phyloP scores from a whole-genome alignment of 2,329 filamentous ascomycete species.

The Cladosporium halotolerans region DNA sequence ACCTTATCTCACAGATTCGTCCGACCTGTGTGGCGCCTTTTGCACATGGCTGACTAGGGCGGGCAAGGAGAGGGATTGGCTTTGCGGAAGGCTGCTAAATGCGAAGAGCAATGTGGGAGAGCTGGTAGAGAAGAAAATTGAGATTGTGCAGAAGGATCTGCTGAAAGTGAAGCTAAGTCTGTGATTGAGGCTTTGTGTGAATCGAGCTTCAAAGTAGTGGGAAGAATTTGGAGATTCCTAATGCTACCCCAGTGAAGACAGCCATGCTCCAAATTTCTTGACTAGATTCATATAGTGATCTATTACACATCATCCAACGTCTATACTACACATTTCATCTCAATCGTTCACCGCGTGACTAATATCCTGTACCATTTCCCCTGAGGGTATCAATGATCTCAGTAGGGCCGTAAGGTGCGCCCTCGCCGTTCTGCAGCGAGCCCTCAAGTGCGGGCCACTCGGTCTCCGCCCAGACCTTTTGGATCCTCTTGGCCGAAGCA shows the following conservation, averaged over 20 bases:
- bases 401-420: not conserved
- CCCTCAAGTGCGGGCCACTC: slow-evolving; percentile 8
- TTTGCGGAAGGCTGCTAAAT: slow-evolving; percentile 32
- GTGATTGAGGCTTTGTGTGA: not conserved
- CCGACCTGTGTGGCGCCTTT: slow-evolving; percentile 28
- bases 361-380: slow-evolving; percentile 6
- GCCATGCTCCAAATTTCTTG: no score
- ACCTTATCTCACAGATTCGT: slow-evolving; percentile 24
- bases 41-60: slow-evolving; percentile 30
- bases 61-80: slow-evolving; percentile 30
- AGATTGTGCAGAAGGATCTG: slow-evolving; percentile 31
- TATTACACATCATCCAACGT: no score
- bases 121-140: slow-evolving; percentile 27
- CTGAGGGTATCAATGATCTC: slow-evolving; percentile 4
- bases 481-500: slow-evolving; percentile 8
- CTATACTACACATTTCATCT: no score
- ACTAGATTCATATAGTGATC: no score
- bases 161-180: slow-evolving; percentile 29
- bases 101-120: slow-evolving; percentile 35
- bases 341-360: not conserved
- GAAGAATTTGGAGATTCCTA: no score
- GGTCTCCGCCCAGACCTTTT: slow-evolving; percentile 11
- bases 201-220: no score
- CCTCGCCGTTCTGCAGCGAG: slow-evolving; percentile 3
- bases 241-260: no score